A percentile compares a stretch with the other conserved stretches of the same genome.
phyloP scores from a whole-genome alignment of 805 yeast species.

The Myxozyma mucilagina region DNA sequence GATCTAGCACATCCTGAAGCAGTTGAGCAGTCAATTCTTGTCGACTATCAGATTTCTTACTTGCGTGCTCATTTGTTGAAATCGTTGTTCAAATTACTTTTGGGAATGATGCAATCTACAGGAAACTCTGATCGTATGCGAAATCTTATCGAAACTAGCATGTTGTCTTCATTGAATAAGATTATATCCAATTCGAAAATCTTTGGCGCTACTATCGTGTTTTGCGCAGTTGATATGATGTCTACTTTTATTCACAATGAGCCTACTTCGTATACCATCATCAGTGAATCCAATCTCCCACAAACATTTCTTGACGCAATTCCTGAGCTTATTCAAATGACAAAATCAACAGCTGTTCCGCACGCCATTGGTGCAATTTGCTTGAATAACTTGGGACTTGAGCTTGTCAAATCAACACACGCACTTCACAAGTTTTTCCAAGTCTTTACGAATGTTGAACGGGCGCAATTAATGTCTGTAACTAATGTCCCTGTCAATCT shows the following conservation, averaged over 20 bases:
- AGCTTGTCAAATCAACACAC: constrained; percentile 49
- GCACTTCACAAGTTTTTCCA: constrained; percentile 50
- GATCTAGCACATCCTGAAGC: constrained; percentile 14
- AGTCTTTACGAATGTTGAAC: constrained; percentile 50
- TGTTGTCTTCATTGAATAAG: constrained; percentile 60
- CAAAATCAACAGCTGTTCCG: constrained; percentile 60
- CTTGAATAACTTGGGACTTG: constrained; percentile 70
- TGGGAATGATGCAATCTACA: constrained; percentile 66
- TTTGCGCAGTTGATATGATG: constrained; percentile 62
- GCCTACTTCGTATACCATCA: constrained; percentile 80
- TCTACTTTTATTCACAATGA: constrained; percentile 80
- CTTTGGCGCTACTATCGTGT: constrained; percentile 67
- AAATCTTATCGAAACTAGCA: constrained; percentile 79
- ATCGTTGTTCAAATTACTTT: constrained; percentile 61
- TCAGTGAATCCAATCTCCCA: constrained; percentile 75
- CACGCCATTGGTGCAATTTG: constrained; percentile 82
- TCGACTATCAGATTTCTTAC: constrained; percentile 37
- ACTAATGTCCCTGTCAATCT: constrained; percentile 56
- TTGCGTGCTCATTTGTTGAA: constrained; percentile 48
- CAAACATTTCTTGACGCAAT: constrained; percentile 63
- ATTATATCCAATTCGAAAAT: constrained; percentile 56
- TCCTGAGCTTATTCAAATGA: constrained; percentile 51
- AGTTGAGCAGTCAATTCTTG: constrained; percentile 17
- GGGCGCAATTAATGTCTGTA: constrained; percentile 55
- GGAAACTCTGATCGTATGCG: constrained; percentile 76